phyloP scores from a whole-genome alignment of 345 rosid genomes.

The Populus nigra region DNA sequence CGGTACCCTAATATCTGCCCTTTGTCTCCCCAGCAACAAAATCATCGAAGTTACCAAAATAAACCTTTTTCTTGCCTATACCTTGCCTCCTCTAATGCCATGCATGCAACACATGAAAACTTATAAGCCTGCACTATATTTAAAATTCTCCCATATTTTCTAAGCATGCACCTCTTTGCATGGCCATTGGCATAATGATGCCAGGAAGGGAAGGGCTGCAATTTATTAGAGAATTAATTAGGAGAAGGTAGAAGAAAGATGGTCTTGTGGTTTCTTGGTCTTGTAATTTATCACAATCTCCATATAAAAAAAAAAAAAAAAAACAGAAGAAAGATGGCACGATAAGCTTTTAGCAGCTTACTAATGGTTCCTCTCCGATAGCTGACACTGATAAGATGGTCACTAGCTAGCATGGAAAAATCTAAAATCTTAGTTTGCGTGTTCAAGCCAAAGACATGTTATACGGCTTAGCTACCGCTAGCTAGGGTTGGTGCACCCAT shows the following conservation, averaged over 20 bases:
- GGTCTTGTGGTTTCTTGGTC: too few species aligned
- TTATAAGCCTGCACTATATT: too few species aligned
- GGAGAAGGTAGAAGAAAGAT: not conserved
- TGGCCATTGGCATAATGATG: too few species aligned
- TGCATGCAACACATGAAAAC: conserved; percentile 11
- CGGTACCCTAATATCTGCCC: conserved; percentile 53
- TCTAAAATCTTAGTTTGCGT: conserved; percentile 35
- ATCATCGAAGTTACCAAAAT: conserved; percentile 47
- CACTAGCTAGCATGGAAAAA: conserved; percentile 7
- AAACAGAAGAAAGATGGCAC: not conserved
- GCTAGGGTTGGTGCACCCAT: conserved; percentile 38
- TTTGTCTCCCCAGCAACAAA: conserved; percentile 70
- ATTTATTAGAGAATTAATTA: not conserved
- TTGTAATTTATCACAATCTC: too few species aligned
- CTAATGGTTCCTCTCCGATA: conserved; percentile 4
- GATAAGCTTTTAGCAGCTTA: not conserved
- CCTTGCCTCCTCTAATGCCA: conserved; percentile 49
- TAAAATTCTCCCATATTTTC: too few species aligned
- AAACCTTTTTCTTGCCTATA: conserved; percentile 30
- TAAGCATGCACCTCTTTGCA: too few species aligned
- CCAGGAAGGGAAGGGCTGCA: not conserved
- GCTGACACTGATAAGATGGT: conserved; percentile 50
- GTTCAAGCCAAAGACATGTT: conserved; percentile 18
- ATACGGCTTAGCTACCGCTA: not conserved
- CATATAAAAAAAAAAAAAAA: too few species aligned